Percentiles rank a stretch among this genome's conserved stretches.
Conservation (phyloP, 1,284 basidiomycete species). For the Schizophyllum amplum region DNA sequence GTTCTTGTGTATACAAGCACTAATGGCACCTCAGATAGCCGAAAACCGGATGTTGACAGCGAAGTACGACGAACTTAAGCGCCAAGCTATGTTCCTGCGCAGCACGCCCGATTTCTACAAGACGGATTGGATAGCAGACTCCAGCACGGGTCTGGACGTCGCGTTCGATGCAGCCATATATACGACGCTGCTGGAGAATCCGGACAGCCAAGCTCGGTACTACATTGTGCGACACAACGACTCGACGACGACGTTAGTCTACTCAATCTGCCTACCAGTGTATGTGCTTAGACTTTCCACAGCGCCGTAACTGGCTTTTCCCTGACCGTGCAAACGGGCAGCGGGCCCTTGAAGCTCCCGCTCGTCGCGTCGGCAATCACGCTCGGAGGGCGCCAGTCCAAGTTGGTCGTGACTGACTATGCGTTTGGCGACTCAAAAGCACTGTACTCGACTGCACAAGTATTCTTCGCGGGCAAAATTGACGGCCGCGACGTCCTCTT, state of each 20-base stretch:
- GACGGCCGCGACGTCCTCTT: conserved; percentile 62
- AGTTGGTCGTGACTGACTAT: conserved; percentile 62
- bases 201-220: conserved; percentile 55
- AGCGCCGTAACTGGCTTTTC: conserved; percentile 46
- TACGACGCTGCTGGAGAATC: conserved; percentile 59
- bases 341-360: conserved; percentile 46
- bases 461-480: conserved; percentile 61
- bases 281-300: not conserved
- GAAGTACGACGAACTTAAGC: conserved; percentile 70
- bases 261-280: not conserved
- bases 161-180: conserved; percentile 46
- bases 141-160: conserved; percentile 39
- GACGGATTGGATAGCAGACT: conserved; percentile 65
- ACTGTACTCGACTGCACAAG: conserved; percentile 56
- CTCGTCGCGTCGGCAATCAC: conserved; percentile 41
- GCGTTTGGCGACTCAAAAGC: conserved; percentile 46
- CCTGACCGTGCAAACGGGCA: conserved; percentile 45
- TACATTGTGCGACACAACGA: conserved; percentile 62
- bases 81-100: conserved; percentile 66
- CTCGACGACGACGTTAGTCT: conserved; percentile 56
- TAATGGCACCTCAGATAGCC: conserved; percentile 28
- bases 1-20: too few species aligned
- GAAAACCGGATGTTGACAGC: conserved; percentile 62
- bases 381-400: conserved; percentile 61
- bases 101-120: conserved; percentile 70